Conservation (phyloP, 164 flowering plant genomes). For the Tetrastigma voinierianum region DNA sequence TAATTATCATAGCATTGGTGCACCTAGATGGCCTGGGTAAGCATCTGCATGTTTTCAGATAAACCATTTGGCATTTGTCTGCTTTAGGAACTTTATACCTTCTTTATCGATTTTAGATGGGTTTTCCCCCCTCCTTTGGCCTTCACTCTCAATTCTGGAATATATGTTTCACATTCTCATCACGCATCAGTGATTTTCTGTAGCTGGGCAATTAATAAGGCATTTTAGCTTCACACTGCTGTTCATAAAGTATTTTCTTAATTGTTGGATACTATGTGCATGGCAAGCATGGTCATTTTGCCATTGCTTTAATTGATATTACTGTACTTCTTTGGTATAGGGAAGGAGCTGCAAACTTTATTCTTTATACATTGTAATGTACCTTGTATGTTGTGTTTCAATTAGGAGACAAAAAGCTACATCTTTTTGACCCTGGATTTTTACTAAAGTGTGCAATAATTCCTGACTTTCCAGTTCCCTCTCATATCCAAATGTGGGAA, state of each 20-base stretch:
- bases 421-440: no score
- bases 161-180: neutral
- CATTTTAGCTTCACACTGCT: neutral
- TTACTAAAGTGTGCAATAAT: neutral
- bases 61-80: no score
- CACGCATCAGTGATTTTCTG: neutral
- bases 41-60: no score
- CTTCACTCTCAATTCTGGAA: neutral
- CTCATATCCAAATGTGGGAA: slow-evolving; percentile 76
- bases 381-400: no score
- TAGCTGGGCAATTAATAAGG: neutral
- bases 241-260: neutral
- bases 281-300: neutral
- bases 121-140: neutral
- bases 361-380: no score
- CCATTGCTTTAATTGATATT: no score
- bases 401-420: no score
- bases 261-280: neutral
- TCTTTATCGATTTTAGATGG: neutral
- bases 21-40: no score
- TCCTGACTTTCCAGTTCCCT: slow-evolving; percentile 67
- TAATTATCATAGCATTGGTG: no score
- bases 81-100: no score
- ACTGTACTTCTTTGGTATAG: no score
- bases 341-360: no score